Evolutionary conservation across 176 grass and related monocot species (phyloP).

Genomic region (Microstegium vimineum): DNA sequence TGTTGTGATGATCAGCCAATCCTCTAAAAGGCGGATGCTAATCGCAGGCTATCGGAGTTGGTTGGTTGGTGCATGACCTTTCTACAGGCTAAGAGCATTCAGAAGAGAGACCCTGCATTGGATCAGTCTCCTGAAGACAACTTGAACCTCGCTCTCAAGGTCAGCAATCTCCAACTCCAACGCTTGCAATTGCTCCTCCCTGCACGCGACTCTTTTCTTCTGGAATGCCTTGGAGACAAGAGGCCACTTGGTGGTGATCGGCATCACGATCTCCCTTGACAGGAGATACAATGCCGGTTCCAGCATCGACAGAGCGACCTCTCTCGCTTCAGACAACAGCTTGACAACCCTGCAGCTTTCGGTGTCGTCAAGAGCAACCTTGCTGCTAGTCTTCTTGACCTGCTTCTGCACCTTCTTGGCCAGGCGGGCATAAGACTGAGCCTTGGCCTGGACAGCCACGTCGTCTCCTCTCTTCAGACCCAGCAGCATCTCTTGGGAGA

Average conservation of each 20-base stretch:
- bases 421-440: not conserved
- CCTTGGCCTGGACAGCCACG: constrained; percentile 10
- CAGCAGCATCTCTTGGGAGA: constrained; percentile 22
- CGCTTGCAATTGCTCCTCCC: not conserved
- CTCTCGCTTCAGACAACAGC: constrained; percentile 9
- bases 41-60: not conserved
- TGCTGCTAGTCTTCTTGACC: not conserved
- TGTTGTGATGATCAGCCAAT: not conserved
- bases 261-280: not conserved
- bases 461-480: constrained; percentile 32
- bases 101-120: constrained; percentile 29
- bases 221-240: constrained; percentile 21
- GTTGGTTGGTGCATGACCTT: not conserved
- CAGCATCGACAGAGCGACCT: not conserved
- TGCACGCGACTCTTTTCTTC: not conserved
- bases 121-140: constrained; percentile 34
- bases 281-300: not conserved
- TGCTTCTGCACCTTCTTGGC: constrained; percentile 1
- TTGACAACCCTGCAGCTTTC: constrained; percentile 4
- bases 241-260: not conserved
- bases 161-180: constrained; percentile 29
- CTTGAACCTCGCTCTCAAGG: constrained; percentile 9
- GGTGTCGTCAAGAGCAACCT: not conserved
- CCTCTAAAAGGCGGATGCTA: constrained; percentile 3
- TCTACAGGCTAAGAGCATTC: constrained; percentile 37